A percentile compares a stretch with the other conserved stretches of the same genome.
These are phyloP conservation scores for Rosa lucieae DNA, from an alignment of 306 rosid species.

Conservation along the genomic window DNA sequence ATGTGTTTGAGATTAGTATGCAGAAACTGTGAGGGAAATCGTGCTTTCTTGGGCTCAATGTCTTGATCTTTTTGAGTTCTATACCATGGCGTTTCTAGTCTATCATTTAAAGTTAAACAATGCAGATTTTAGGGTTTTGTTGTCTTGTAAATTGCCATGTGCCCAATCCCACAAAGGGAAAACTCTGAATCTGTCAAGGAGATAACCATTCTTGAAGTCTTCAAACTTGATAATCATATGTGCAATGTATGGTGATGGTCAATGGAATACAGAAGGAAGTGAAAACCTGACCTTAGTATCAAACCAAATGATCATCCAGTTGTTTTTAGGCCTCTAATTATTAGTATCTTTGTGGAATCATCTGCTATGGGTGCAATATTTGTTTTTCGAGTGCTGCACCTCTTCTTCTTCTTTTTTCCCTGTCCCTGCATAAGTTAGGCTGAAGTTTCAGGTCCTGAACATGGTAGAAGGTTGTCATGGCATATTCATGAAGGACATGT, in stretches of 20 bases:
- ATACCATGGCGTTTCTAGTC: no score
- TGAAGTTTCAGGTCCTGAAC: background rate
- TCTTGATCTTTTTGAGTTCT: no score
- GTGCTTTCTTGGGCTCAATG: no score
- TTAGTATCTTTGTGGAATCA: background rate
- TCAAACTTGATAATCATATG: background rate
- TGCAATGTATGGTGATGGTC: background rate
- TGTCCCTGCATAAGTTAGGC: background rate
- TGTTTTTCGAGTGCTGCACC: background rate
- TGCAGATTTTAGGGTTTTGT: background rate
- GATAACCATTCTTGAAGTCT: background rate
- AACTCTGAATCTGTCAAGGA: background rate
- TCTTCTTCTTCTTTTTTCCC: background rate
- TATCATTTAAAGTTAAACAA: no score
- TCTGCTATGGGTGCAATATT: background rate
- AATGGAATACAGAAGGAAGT: background rate
- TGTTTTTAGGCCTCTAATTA: background rate
- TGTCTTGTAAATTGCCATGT: background rate
- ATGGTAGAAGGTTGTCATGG: background rate
- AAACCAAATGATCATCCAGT: background rate
- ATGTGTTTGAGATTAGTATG: no score
- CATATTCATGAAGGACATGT: background rate
- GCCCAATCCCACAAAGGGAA: background rate
- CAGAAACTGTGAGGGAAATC: no score
- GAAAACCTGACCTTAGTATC: background rate